Conservation (phyloP, 805 yeast species). For the Candida incommunis region DNA sequence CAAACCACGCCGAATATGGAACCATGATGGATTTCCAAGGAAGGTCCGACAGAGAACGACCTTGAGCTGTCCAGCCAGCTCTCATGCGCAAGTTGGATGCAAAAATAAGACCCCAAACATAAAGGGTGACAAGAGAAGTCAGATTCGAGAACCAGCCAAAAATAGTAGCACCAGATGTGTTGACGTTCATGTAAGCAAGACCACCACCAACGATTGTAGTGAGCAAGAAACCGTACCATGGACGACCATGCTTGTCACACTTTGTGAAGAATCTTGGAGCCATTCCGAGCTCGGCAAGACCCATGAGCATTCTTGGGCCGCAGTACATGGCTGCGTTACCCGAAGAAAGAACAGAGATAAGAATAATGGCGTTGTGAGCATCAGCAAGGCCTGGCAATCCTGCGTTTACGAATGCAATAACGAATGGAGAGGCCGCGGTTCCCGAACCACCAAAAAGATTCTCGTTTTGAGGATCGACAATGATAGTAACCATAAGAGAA, state of each 20-base stretch:
- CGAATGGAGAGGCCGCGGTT: slow-evolving; percentile 37
- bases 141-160: slow-evolving; percentile 46
- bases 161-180: slow-evolving; percentile 46
- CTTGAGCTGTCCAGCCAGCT: slow-evolving; percentile 29
- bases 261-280: slow-evolving; percentile 43
- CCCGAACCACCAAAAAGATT: slow-evolving; percentile 26
- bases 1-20: slow-evolving; percentile 32
- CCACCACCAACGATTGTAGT: slow-evolving; percentile 39
- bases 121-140: slow-evolving; percentile 52
- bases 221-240: slow-evolving; percentile 41
- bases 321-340: slow-evolving; percentile 56
- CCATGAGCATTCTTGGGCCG: slow-evolving; percentile 54
- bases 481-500: slow-evolving; percentile 42
- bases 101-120: slow-evolving; percentile 53
- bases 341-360: slow-evolving; percentile 52
- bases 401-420: slow-evolving; percentile 33
- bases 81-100: slow-evolving; percentile 45
- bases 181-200: slow-evolving; percentile 40
- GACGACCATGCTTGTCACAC: slow-evolving; percentile 48
- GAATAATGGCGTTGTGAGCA: slow-evolving; percentile 46
- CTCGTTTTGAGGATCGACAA: slow-evolving; percentile 45
- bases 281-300: slow-evolving; percentile 44
- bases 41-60: slow-evolving; percentile 29
- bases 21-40: slow-evolving; percentile 36
- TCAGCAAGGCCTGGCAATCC: slow-evolving; percentile 41